These are phyloP conservation scores for Corylus heterophylla DNA, from an alignment of 306 rosid genomes.

Conservation along the genomic window DNA sequence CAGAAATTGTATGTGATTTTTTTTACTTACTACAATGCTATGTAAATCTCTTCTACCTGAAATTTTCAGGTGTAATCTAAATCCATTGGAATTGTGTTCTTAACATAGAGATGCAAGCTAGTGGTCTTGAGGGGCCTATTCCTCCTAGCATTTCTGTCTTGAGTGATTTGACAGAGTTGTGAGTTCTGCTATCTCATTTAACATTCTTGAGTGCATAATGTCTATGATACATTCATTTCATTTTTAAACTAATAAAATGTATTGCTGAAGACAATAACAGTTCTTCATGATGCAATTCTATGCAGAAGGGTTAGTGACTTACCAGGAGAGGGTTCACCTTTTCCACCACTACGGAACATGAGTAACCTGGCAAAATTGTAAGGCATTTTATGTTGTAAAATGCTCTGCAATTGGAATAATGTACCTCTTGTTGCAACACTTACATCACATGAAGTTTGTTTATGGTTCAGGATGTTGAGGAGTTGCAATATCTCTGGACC, in stretches of 20 bases:
- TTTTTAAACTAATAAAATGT: background rate
- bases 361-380: slow-evolving; percentile 11
- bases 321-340: slow-evolving; percentile 17
- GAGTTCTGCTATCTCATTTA: slow-evolving; percentile 17
- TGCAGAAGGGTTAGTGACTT: slow-evolving; percentile 38
- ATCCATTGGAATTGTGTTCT: background rate
- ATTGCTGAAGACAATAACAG: background rate
- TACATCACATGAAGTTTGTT: background rate
- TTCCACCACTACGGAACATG: slow-evolving; percentile 21
- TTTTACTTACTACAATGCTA: background rate
- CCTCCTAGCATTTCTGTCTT: slow-evolving; percentile 26
- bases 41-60: background rate
- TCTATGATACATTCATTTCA: background rate
- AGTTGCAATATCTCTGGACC: slow-evolving; percentile 23
- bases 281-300: background rate
- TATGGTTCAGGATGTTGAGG: slow-evolving; percentile 30
- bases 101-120: slow-evolving; percentile 31
- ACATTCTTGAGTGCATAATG: background rate
- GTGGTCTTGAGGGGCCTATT: slow-evolving; percentile 35
- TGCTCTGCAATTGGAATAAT: background rate
- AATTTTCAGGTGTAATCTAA: background rate
- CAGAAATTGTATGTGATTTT: slow-evolving; percentile 3
- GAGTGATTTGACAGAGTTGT: slow-evolving; percentile 24
- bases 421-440: background rate
- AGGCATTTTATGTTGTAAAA: background rate